A percentile compares a stretch with the other conserved stretches of the same genome.
Evolutionary conservation across 345 rosid species (phyloP).

Genomic region (Syzygium oleosum): DNA sequence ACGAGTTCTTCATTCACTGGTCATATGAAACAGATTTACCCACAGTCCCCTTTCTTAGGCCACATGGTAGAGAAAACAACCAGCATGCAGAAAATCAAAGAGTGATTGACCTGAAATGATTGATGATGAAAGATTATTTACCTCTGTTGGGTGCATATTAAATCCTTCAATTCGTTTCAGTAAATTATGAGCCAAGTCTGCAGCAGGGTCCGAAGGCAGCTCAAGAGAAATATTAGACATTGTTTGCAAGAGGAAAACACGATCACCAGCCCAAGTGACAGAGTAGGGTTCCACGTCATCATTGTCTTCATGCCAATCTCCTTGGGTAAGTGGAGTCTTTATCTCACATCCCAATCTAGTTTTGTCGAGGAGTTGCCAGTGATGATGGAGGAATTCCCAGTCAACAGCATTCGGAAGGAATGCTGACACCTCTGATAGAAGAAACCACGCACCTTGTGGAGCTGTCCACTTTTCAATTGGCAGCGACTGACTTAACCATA

Average conservation of each 20-base stretch:
- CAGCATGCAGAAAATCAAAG: neutral
- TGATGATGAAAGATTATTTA: constrained; percentile 12
- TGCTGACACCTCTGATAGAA: constrained; percentile 81
- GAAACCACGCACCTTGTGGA: constrained; percentile 94
- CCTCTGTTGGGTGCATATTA: constrained; percentile 86
- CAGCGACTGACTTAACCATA: constrained; percentile 68
- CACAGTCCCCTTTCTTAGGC: neutral
- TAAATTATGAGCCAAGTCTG: constrained; percentile 82
- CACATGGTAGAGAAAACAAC: neutral
- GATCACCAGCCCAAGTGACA: constrained; percentile 83
- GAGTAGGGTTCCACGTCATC: constrained; percentile 33
- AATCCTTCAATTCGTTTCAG: constrained; percentile 71
- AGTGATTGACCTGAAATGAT: neutral
- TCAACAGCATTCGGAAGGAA: constrained; percentile 63
- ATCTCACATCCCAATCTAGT: constrained; percentile 28
- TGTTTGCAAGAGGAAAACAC: constrained; percentile 86
- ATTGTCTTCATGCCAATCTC: constrained; percentile 25
- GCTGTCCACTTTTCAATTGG: constrained; percentile 88
- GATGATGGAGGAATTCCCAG: constrained; percentile 95
- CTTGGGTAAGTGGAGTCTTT: constrained; percentile 18
- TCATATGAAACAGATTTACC: too few relatives aligned
- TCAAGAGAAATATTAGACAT: constrained; percentile 81
- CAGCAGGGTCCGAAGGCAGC: constrained; percentile 78
- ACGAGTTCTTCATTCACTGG: too few relatives aligned
- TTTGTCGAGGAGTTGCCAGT: constrained; percentile 79